Evolutionary conservation across 805 yeast genomes (phyloP).

Genomic region (Wickerhamiella cacticola): DNA sequence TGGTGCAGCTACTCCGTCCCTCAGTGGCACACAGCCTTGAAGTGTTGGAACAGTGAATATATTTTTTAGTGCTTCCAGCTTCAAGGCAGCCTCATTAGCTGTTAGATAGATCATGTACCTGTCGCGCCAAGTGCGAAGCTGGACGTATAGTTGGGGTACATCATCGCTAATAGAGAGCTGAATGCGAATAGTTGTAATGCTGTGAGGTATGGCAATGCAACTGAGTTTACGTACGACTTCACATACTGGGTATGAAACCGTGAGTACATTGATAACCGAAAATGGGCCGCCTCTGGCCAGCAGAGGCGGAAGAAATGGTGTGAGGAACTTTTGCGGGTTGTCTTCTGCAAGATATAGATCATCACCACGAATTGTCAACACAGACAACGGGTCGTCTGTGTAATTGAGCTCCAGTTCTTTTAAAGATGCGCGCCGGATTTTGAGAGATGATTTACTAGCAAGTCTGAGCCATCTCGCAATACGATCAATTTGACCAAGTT

Average conservation of each 20-base stretch:
- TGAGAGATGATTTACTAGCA: constrained; percentile 16
- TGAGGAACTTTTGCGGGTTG: constrained; percentile 22
- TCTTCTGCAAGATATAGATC: constrained; percentile 13
- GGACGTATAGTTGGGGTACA: constrained; percentile 17
- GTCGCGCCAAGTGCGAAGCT: constrained; percentile 18
- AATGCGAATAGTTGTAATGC: constrained; percentile 17
- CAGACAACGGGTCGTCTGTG: constrained; percentile 12
- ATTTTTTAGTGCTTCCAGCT: not conserved
- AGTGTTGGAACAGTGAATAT: not conserved
- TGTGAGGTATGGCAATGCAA: constrained; percentile 22
- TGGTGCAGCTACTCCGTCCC: constrained; percentile 21
- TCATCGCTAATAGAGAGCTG: constrained; percentile 13
- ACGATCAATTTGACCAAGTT: constrained; percentile 14
- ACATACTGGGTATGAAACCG: constrained; percentile 17
- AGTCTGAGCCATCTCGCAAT: constrained; percentile 20
- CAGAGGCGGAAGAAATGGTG: constrained; percentile 22
- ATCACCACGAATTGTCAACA: constrained; percentile 16
- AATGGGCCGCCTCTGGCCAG: constrained; percentile 19
- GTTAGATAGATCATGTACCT: constrained; percentile 16
- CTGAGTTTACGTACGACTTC: constrained; percentile 13
- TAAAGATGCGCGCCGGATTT: constrained; percentile 18
- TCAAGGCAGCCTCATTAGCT: constrained; percentile 17
- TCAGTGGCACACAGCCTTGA: constrained; percentile 20
- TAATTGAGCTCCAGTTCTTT: constrained; percentile 19
- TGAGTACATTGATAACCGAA: constrained; percentile 16